Evolutionary conservation across 306 rosid genomes (phyloP).

Genomic region (peach (Prunus persica)): DNA sequence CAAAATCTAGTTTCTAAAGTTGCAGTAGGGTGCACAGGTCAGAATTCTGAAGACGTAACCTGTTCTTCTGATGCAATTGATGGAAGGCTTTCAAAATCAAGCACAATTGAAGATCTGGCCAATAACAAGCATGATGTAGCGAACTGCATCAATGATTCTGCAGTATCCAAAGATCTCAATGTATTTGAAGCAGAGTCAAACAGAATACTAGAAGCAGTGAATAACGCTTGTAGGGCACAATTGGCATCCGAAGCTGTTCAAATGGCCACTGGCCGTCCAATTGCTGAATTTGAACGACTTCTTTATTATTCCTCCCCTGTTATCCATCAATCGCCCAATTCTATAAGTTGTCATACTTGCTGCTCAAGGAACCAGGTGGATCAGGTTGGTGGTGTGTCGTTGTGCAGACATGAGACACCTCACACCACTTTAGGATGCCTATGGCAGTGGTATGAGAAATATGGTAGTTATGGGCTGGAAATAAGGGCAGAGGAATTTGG

Average conservation of each 20-base stretch:
- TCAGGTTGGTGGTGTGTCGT: slow-evolving; percentile 30
- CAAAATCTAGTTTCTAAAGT: slow-evolving; percentile 33
- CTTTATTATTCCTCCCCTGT: slow-evolving; percentile 64
- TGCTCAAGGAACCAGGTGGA: slow-evolving; percentile 36
- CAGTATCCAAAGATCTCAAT: slow-evolving; percentile 29
- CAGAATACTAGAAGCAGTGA: slow-evolving; percentile 52
- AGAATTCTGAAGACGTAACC: slow-evolving; percentile 10
- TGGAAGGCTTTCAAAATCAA: slow-evolving; percentile 24
- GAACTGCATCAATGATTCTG: slow-evolving; percentile 18
- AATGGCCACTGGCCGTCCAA: slow-evolving; percentile 52
- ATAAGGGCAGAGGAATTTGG: slow-evolving; percentile 53
- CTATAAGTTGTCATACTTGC: slow-evolving; percentile 35
- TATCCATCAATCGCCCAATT: slow-evolving; percentile 37
- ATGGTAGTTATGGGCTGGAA: slow-evolving; percentile 82
- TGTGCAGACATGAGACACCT: slow-evolving; percentile 59
- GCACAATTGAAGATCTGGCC: slow-evolving; percentile 17
- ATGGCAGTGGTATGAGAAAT: slow-evolving; percentile 91
- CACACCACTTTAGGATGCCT: slow-evolving; percentile 53
- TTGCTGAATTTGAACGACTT: slow-evolving; percentile 71
- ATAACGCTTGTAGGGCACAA: slow-evolving; percentile 45
- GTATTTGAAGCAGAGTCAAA: slow-evolving; percentile 29
- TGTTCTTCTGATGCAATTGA: slow-evolving; percentile 25
- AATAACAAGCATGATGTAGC: slow-evolving; percentile 25
- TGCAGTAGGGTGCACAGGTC: slow-evolving; percentile 12
- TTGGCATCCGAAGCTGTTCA: slow-evolving; percentile 59